These are phyloP conservation scores for Trichoderma sp. DNA, from an alignment of 2,329 filamentous ascomycete species.

Conservation along the genomic window DNA sequence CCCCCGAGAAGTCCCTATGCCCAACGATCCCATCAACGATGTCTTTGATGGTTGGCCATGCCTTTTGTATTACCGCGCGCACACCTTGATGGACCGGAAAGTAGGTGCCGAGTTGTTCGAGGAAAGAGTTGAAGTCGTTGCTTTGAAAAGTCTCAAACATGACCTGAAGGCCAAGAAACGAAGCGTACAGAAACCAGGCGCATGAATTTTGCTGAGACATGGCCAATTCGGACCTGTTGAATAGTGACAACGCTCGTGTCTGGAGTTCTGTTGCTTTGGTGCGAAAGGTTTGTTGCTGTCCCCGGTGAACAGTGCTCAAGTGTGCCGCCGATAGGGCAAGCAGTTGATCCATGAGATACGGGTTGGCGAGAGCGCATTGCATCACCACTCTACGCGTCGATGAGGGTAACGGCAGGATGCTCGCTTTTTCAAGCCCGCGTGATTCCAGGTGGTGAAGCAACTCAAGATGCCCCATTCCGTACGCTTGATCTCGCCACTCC, in stretches of 20 bases:
- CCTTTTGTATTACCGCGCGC: conserved; percentile 29
- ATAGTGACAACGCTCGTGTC: conserved; percentile 33
- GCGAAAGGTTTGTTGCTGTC: conserved; percentile 24
- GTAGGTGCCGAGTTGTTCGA: conserved; percentile 33
- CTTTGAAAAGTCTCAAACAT: conserved; percentile 41
- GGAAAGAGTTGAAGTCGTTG: conserved; percentile 31
- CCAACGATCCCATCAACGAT: neutral
- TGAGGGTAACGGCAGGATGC: neutral
- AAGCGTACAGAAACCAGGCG: conserved; percentile 36
- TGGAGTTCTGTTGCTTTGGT: conserved; percentile 37
- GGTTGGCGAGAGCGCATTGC: conserved; percentile 22
- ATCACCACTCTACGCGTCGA: conserved; percentile 11
- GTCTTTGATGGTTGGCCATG: conserved; percentile 24
- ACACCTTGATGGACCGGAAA: conserved; percentile 37
- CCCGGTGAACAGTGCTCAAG: conserved; percentile 28
- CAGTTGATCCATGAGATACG: conserved; percentile 37
- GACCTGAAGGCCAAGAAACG: conserved; percentile 39
- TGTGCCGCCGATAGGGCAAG: conserved; percentile 40
- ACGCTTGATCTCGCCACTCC: conserved; percentile 22
- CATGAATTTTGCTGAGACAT: conserved; percentile 28
- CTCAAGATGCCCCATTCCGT: conserved; percentile 29
- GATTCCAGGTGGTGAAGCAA: conserved; percentile 25
- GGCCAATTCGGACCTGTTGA: conserved; percentile 25
- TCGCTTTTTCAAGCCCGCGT: neutral
- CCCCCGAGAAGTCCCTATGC: neutral